These are phyloP conservation scores for Zygotorulaspora mrakii DNA, from an alignment of 1,139 yeast species.

Conservation along the genomic window DNA sequence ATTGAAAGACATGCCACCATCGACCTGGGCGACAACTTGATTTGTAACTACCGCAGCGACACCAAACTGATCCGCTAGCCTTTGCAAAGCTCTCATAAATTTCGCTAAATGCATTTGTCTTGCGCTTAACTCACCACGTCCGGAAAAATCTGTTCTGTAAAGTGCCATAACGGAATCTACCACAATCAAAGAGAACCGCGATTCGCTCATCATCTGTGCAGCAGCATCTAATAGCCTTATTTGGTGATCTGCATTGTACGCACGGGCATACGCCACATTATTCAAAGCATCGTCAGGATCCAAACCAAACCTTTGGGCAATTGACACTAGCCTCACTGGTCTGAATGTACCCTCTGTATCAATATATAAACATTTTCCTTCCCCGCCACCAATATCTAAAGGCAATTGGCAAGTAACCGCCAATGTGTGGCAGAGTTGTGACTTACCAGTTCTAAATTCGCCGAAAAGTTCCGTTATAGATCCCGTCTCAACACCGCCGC, in stretches of 20 bases:
- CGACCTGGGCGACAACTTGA: conserved; percentile 98
- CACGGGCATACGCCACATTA: conserved; percentile 96
- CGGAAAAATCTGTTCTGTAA: conserved; percentile 91
- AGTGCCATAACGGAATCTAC: conserved; percentile 97
- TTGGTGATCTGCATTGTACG: conserved; percentile 96
- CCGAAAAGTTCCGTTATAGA: conserved; percentile 96
- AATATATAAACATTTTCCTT: conserved; percentile 92
- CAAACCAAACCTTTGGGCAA: conserved; percentile 87
- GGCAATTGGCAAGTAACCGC: conserved; percentile 97
- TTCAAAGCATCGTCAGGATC: conserved; percentile 94
- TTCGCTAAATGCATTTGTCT: conserved; percentile 93
- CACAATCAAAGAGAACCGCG: conserved; percentile 74
- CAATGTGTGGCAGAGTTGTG: conserved; percentile 92
- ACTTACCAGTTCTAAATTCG: conserved; percentile 95
- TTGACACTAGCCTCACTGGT: conserved; percentile 83
- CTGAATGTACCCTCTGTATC: conserved; percentile 98
- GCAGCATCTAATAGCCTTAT: conserved; percentile 82
- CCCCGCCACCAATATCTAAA: conserved; percentile 98
- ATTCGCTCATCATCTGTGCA: conserved; percentile 94
- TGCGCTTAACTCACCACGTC: conserved; percentile 94
- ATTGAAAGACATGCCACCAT: conserved; percentile 81
- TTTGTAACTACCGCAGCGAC: conserved; percentile 97
- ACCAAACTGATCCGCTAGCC: conserved; percentile 96
- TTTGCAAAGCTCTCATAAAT: conserved; percentile 84
- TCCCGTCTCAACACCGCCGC: conserved; percentile 98